Evolutionary conservation across 2,329 filamentous ascomycete species (phyloP), one percentile per base, ranked within the genome.

Genomic region (Aspergillus novofumigatus): DNA sequence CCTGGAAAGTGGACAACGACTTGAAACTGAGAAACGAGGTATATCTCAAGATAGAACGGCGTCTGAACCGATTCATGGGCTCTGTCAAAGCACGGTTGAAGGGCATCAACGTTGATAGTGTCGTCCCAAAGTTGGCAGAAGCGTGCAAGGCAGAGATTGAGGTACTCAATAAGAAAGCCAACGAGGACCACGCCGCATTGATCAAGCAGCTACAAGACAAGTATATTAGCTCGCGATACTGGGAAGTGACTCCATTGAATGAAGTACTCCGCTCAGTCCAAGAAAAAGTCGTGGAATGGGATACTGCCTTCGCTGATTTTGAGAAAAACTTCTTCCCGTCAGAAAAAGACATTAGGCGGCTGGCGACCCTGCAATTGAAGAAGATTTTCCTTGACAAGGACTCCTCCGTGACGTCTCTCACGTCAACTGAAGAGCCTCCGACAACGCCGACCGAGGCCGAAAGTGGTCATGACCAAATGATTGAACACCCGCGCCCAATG

Each of bases 1-100:
- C 93, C 0, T 99, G 95, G 93, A 97, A 97, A 72, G 94, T 99
- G 26, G 93, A 96, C 64, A 90, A 95, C 62, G 94, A 99, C 70
- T 77, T 99, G 51, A 89, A 83, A 63, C 82, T 99, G 66, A 96
- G 96, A 73, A 99, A 99, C 65, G 91, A 96, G 25, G 86, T 96
- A 32, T 99, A 90, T 70, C 81, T 80, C 23, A 89, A 87, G 68
- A 89, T 89, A 59, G 90, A 96, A 68, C 87, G 91, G 53, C 86
- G 91, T 38, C 87, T 96, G 77, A 86, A 86, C 62, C 86, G 87
- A 23, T 99, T 97, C 76, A 96, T 96, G 81, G 75, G 83, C 21
- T 96, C 93, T 0, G 91, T 99, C 53, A 90, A 88, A 69, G 83
- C 86, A 10, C 85, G 94, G 53, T 82, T 99, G 57, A 89, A 89